These are phyloP conservation scores for Penicillium verrucosum DNA, from an alignment of 2,329 filamentous ascomycete species.

Conservation along the genomic window DNA sequence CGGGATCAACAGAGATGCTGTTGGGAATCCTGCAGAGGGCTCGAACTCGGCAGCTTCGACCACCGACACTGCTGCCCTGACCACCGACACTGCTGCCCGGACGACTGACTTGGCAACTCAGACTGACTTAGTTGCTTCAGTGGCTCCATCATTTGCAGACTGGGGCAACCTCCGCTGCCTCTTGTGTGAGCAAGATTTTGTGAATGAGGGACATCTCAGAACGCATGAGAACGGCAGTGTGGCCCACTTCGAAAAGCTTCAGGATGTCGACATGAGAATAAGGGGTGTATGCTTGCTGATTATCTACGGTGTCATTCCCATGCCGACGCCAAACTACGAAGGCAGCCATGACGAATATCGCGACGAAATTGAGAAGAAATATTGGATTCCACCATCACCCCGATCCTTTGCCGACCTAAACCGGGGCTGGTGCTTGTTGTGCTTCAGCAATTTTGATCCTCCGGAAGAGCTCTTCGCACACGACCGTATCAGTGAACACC, in stretches of 20 bases:
- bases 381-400: not conserved
- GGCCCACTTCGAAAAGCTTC: not conserved
- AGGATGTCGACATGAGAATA: not conserved
- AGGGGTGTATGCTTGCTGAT: not conserved
- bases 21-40: constrained; percentile 22
- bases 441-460: not conserved
- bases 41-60: constrained; percentile 26
- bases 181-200: constrained; percentile 60
- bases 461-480: not conserved
- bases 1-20: constrained; percentile 42
- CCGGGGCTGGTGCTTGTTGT: not conserved
- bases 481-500: not conserved
- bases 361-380: not conserved
- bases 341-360: not conserved
- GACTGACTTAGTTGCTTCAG: constrained; percentile 31
- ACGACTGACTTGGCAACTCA: not conserved
- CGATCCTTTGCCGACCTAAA: not conserved
- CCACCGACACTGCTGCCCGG: not conserved
- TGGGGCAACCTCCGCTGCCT: constrained; percentile 57
- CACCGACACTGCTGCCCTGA: not conserved
- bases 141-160: constrained; percentile 60
- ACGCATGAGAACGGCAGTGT: constrained; percentile 41
- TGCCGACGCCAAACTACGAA: not conserved
- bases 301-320: not conserved
- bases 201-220: constrained; percentile 53